Conservation (phyloP, 345 rosid species). For the Alliaria petiolata region DNA sequence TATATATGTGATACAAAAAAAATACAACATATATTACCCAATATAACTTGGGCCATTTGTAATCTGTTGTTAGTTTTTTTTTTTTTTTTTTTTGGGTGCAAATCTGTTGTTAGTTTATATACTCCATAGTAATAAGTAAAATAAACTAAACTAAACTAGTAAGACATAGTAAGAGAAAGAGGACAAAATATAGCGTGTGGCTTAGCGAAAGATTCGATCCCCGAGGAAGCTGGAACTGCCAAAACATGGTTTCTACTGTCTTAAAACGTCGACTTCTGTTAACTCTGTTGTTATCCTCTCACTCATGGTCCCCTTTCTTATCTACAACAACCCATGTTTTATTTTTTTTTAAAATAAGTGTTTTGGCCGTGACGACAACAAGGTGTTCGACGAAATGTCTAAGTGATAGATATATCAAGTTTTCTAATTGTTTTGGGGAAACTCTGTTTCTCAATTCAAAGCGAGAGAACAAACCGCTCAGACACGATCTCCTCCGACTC, state of each 20-base stretch:
- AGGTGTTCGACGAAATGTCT: no score
- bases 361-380: neutral
- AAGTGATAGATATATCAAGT: neutral
- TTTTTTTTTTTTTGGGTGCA: no score
- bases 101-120: no score
- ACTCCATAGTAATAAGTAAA: neutral
- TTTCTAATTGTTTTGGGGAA: neutral
- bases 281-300: neutral
- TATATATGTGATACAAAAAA: no score
- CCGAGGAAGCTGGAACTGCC: slow-evolving; percentile 22
- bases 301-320: neutral
- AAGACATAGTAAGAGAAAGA: slow-evolving; percentile 1
- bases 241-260: slow-evolving; percentile 1
- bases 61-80: no score
- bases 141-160: neutral
- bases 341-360: neutral
- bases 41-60: no score
- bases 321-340: neutral
- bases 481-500: slow-evolving; percentile 42
- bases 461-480: neutral
- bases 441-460: neutral
- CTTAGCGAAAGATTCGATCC: slow-evolving; percentile 2
- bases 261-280: neutral
- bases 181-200: neutral
- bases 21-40: no score